Evolutionary conservation across 805 yeast species (phyloP), one percentile per base, ranked within the genome.

Genomic region (Starmera dryadoides): DNA sequence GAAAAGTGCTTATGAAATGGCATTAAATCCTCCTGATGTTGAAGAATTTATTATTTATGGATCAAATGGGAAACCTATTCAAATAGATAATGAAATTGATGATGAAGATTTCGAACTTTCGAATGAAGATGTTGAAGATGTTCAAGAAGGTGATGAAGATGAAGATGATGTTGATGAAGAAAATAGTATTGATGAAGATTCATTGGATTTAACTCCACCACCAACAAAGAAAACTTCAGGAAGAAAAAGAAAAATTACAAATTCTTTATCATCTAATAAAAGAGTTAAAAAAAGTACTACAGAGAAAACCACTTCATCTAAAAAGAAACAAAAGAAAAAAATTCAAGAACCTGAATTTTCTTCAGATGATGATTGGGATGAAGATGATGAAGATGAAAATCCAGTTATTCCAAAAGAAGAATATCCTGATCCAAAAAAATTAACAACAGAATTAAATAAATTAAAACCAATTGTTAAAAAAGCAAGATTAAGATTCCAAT

Each of bases 1-100:
- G 36, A 64, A 60, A 36, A 56, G 56, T 36, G 84, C 84, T 1
- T 79, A 75, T 51, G 60, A 67, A 42, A 65, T 77, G 49, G 79
- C 86, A 1, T 52, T 63, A 21, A 71, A 73, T 28, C 75, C 81
- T 2, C 71, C 77, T 1, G 59, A 60, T 15, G 53, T 66, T 15
- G 75, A 71, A 29, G 76, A 66, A 22, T 68, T 71, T 44, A 66
- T 64, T 9, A 50, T 52, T 31, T 66, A 50, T 57, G 72, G 67
- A 19, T 63, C 66, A 40, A 54, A 59, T 48, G 76, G 73, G 2
- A 64, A 62, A 42, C 68, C 69, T 28, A 53, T 47, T 15, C 52
- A 50, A 7, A 49, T 53, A 10, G 56, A 50, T 34, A 61, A 60
- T 30, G 63, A 53, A 28, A 59, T 51, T 3, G 56, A 53, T 31